Evolutionary conservation across 2,329 filamentous ascomycete species (phyloP).

Genomic region (Fonsecaea pedrosoi): DNA sequence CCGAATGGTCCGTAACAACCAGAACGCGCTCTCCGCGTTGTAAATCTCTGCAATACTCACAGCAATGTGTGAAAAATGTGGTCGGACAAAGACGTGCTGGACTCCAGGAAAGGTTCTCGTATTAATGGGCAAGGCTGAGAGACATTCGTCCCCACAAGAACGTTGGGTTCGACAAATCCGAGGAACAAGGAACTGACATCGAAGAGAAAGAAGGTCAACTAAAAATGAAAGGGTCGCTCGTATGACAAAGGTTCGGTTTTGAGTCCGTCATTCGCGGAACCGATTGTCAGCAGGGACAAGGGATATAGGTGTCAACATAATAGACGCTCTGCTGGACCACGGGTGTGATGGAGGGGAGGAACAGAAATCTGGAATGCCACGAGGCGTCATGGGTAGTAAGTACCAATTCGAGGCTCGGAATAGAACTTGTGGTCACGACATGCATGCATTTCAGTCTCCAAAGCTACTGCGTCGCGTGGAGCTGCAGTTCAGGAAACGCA

Average conservation of each 20-base stretch:
- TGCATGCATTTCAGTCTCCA: conserved; percentile 22
- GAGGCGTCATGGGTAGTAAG: conserved; percentile 23
- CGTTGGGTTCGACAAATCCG: conserved; percentile 9
- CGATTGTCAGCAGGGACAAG: conserved; percentile 27
- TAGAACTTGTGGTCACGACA: conserved; percentile 24
- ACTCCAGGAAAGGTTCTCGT: conserved; percentile 21
- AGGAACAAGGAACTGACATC: conserved; percentile 9
- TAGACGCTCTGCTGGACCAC: conserved; percentile 6
- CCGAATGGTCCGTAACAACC: background rate
- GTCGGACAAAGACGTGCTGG: conserved; percentile 17
- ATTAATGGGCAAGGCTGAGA: conserved; percentile 36
- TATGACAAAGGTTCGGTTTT: conserved; percentile 21
- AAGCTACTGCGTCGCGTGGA: conserved; percentile 29
- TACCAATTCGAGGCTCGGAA: conserved; percentile 30
- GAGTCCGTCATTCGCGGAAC: conserved; percentile 24
- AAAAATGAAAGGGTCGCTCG: conserved; percentile 11
- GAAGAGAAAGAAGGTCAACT: background rate
- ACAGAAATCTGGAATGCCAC: conserved; percentile 25
- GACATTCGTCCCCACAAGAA: conserved; percentile 24
- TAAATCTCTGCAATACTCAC: background rate
- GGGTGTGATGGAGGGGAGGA: conserved; percentile 14
- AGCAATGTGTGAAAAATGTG: background rate
- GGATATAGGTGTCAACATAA: conserved; percentile 27
- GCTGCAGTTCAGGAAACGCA: conserved; percentile 10
- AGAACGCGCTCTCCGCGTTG: background rate